phyloP scores from a whole-genome alignment of 2,329 filamentous ascomycete genomes.

The Ophiostoma perfectum region DNA sequence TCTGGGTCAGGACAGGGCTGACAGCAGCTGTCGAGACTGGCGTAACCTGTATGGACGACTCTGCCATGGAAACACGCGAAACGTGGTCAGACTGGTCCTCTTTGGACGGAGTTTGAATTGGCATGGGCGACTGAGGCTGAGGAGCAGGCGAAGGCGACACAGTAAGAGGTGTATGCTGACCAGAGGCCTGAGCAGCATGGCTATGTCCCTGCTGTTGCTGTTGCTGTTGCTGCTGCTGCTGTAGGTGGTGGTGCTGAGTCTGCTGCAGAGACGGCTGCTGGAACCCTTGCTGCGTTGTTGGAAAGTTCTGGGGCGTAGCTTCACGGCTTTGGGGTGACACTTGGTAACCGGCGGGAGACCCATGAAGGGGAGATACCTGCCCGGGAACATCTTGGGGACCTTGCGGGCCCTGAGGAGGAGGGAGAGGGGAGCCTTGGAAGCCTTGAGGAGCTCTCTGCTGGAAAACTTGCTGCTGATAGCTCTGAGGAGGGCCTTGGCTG shows the following conservation, averaged over 20 bases:
- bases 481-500: background rate
- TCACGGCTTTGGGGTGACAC: constrained; percentile 21
- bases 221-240: background rate
- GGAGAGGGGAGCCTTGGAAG: background rate
- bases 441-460: background rate
- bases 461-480: background rate
- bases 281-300: constrained; percentile 9
- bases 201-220: constrained; percentile 1
- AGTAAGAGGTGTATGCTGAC: background rate
- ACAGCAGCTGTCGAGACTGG: background rate
- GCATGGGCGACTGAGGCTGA: no score
- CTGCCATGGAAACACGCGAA: background rate
- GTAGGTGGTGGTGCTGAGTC: background rate
- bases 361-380: background rate
- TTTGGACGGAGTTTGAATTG: background rate
- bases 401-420: background rate
- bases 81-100: background rate
- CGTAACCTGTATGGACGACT: background rate
- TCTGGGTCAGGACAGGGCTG: background rate
- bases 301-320: constrained; percentile 19
- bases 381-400: background rate
- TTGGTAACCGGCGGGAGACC: constrained; percentile 5
- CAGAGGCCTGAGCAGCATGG: background rate
- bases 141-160: no score
- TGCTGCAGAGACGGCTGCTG: constrained; percentile 7